Evolutionary conservation across 1,139 yeast species (phyloP).

Genomic region (Debaryomyces coudertii): DNA sequence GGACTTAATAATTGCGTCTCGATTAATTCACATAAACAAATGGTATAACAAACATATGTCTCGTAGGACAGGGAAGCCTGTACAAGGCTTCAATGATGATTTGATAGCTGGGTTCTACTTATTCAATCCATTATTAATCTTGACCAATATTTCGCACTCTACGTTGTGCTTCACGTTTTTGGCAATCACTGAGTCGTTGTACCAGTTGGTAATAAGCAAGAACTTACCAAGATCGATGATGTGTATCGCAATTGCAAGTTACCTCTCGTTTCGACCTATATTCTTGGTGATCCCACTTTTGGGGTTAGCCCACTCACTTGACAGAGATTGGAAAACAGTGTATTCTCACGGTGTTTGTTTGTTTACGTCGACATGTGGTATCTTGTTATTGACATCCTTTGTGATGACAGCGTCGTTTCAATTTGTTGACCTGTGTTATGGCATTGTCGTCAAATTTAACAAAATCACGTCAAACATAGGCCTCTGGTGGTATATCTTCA

Average conservation of each 20-base stretch:
- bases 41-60: constrained; percentile 42
- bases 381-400: constrained; percentile 40
- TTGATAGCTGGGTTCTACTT: constrained; percentile 65
- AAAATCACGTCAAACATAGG: constrained; percentile 87
- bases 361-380: constrained; percentile 29
- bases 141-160: constrained; percentile 72
- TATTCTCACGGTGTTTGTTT: constrained; percentile 29
- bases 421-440: constrained; percentile 65
- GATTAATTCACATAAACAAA: constrained; percentile 42
- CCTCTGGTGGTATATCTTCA: constrained; percentile 97
- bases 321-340: constrained; percentile 18
- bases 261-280: constrained; percentile 64
- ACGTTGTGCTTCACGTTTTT: constrained; percentile 64
- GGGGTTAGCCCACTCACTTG: constrained; percentile 34
- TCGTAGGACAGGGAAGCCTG: constrained; percentile 19
- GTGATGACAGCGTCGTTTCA: constrained; percentile 38
- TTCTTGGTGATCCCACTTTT: constrained; percentile 60
- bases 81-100: constrained; percentile 38
- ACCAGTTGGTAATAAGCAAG: constrained; percentile 45
- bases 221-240: constrained; percentile 51
- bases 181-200: constrained; percentile 54
- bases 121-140: constrained; percentile 76
- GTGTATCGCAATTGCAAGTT: constrained; percentile 63
- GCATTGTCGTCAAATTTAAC: constrained; percentile 59
- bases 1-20: constrained; percentile 47